Base-by-base conservation (phyloP, 768 basidiomycete species). In the Russula sp. region DNA sequence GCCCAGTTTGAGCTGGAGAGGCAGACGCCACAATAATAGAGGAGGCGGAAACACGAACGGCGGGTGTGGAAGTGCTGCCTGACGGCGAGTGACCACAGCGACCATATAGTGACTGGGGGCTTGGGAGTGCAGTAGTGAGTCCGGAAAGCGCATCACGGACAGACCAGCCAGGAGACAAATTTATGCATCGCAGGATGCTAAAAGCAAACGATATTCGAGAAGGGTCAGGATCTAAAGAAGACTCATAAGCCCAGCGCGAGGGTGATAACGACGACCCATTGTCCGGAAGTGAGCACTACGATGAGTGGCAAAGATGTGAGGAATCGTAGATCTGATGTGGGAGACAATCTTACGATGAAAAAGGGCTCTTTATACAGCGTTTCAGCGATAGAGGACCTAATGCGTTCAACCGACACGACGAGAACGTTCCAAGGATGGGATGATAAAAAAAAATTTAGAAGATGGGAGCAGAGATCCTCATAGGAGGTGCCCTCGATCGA, bases 151-250 rank as follows among this genome's bases (percentile, higher is more conserved):
- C 38, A 32, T 63, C 60, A 34, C 10, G 48, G 55, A 58, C 49
- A 3, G 60, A 52, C 39, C 46, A 29, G 25, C 50, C 61, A 35
- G 64, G 64, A 57, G 32, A 48, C 39, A 52, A 35, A 34, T 43
- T 58, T n/a, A 57, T 43, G n/a, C 39, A 61, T 34, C 51, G 64
- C 20, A 65, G 36, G 7, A 65, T 53, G 22, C 35, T 50, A 36
- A 63, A 65, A 29, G 64, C 64, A 39, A 65, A 62, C n/a, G 64
- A 57, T 22, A 65, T 65, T 48, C 64, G 64, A 43, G 64, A 57
- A n/a, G 64, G 54, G 14, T 65, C 64, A 32, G 43, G 32, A 51
- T 65, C 64, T 5, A 65, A 45, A 53, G 60, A 53, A 39, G 64
- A 46, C 25, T 65, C 60, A 48, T 65, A 63, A 36, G 29, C 35